Evolutionary conservation across 75 land plant species (phyloP).

Genomic region (Adiantum capillusveneris): DNA sequence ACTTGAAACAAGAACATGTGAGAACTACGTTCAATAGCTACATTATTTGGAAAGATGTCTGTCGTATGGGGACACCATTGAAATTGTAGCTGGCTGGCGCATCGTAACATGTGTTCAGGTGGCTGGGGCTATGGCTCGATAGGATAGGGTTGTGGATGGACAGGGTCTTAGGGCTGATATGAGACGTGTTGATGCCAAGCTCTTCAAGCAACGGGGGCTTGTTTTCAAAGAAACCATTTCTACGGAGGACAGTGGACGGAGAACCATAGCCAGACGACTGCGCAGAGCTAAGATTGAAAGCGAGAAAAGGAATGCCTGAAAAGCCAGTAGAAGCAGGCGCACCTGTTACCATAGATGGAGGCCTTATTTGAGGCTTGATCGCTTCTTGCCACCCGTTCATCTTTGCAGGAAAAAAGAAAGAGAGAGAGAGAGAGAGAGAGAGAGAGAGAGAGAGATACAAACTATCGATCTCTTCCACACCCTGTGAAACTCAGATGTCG

Average conservation of each 20-base stretch:
- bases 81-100: no score
- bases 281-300: conserved; percentile 70
- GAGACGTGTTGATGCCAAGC: conserved; percentile 81
- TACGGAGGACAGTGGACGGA: neutral
- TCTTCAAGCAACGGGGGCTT: conserved; percentile 92
- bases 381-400: neutral
- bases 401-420: no score
- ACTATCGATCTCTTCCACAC: no score
- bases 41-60: no score
- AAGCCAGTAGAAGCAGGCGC: conserved; percentile 11
- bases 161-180: conserved; percentile 59
- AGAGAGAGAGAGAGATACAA: no score
- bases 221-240: conserved; percentile 53
- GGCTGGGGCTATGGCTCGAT: no score
- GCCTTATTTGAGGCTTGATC: conserved; percentile 32
- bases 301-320: conserved; percentile 68
- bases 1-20: no score
- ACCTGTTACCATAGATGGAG: conserved; percentile 36
- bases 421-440: no score
- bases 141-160: conserved; percentile 68
- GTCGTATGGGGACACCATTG: no score
- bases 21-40: no score
- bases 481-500: no score
- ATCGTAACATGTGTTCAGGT: no score
- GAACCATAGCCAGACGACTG: conserved; percentile 6